Evolutionary conservation across 345 rosid genomes (phyloP).

Genomic region (Salix exigua): DNA sequence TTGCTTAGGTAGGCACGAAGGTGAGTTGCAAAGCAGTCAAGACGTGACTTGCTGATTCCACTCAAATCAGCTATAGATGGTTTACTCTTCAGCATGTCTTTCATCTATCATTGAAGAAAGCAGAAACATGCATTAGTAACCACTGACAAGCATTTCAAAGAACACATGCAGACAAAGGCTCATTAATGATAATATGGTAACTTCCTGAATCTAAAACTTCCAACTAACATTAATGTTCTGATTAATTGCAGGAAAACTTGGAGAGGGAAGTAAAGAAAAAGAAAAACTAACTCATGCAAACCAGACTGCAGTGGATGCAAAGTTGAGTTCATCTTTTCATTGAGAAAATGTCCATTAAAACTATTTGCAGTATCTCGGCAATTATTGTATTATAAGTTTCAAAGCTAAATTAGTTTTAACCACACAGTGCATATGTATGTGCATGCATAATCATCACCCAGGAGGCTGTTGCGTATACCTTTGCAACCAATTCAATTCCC

Average conservation of each 20-base stretch:
- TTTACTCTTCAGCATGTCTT: slow-evolving; percentile 68
- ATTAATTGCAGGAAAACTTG: neutral
- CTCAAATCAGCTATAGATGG: slow-evolving; percentile 88
- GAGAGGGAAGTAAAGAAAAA: neutral
- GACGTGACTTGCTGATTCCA: slow-evolving; percentile 84
- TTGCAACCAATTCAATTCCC: slow-evolving; percentile 75
- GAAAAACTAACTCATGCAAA: neutral
- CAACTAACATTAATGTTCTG: neutral
- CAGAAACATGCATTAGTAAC: slow-evolving; percentile 1
- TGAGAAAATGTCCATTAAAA: neutral
- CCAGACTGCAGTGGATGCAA: neutral
- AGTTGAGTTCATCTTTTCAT: neutral
- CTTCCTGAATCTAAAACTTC: neutral
- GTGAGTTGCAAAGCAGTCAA: slow-evolving; percentile 81
- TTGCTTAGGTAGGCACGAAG: slow-evolving; percentile 66
- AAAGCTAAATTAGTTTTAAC: neutral
- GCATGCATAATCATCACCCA: neutral
- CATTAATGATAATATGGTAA: neutral
- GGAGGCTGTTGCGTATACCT: slow-evolving; percentile 44
- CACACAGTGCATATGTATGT: neutral
- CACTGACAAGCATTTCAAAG: neutral
- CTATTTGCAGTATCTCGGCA: neutral
- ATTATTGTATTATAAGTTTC: neutral
- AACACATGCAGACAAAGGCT: neutral
- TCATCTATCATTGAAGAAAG: slow-evolving; percentile 49